A percentile compares a stretch with the other conserved stretches of the same genome.
phyloP scores from a whole-genome alignment of 2,329 filamentous ascomycete genomes.

The Pseudocercospora fuligena region DNA sequence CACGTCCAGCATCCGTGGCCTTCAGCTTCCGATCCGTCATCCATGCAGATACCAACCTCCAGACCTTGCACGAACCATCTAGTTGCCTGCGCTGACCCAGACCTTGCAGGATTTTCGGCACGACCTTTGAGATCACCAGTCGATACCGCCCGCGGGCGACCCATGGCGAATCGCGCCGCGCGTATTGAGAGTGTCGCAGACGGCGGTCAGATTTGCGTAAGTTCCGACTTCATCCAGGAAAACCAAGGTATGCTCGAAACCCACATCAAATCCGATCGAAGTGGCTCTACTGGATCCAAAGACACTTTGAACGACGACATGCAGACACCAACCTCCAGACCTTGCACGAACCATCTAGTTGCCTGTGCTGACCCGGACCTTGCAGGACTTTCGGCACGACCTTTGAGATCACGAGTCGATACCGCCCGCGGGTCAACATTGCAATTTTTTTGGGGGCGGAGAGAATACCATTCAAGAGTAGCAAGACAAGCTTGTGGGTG shows the following conservation, averaged over 20 bases:
- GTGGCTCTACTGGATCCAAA: constrained; percentile 70
- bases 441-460: too few relatives aligned
- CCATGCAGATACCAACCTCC: background rate
- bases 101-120: background rate
- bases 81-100: background rate
- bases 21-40: background rate
- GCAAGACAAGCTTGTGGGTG: constrained; percentile 70
- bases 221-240: constrained; percentile 94
- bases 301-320: constrained; percentile 77
- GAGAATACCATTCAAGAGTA: background rate
- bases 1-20: background rate
- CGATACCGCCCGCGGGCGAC: constrained; percentile 52
- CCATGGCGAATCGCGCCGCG: constrained; percentile 97
- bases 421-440: too few relatives aligned
- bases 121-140: background rate
- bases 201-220: constrained; percentile 95
- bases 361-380: background rate
- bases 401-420: background rate
- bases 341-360: background rate
- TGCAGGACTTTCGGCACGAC: background rate
- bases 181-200: constrained; percentile 94
- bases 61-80: background rate
- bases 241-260: constrained; percentile 89
- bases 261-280: constrained; percentile 82
- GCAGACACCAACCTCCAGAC: constrained; percentile 27